These are phyloP conservation scores for Lodderomyces pseudojiufengensis DNA, from an alignment of 1,139 yeast genomes.

Conservation along the genomic window DNA sequence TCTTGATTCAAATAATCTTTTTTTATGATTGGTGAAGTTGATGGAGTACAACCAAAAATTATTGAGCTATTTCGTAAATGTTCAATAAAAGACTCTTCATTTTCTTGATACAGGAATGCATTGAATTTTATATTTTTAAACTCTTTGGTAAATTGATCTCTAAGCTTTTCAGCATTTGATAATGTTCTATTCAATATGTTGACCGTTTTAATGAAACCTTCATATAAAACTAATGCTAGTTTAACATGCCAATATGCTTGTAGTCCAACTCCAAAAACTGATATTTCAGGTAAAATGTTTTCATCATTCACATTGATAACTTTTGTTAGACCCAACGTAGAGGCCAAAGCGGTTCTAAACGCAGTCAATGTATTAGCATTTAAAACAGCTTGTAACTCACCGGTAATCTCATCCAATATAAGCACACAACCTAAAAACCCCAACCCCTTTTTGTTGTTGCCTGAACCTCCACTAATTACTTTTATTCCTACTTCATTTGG, in stretches of 20 bases:
- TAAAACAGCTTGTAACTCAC: conserved; percentile 49
- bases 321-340: conserved; percentile 45
- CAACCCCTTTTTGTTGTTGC: conserved; percentile 27
- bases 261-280: conserved; percentile 62
- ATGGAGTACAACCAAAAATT: conserved; percentile 59
- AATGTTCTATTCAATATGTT: conserved; percentile 47
- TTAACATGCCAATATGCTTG: conserved; percentile 67
- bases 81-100: conserved; percentile 14
- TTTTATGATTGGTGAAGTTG: conserved; percentile 46
- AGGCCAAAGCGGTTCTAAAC: conserved; percentile 63
- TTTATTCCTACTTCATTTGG: conserved; percentile 43
- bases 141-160: conserved; percentile 20
- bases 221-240: conserved; percentile 42
- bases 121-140: conserved; percentile 22
- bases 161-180: conserved; percentile 36
- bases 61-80: conserved; percentile 33
- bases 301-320: conserved; percentile 19
- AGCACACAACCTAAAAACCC: conserved; percentile 55
- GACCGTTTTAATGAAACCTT: conserved; percentile 31
- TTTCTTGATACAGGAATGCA: conserved; percentile 19
- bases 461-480: conserved; percentile 49
- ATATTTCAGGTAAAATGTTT: conserved; percentile 24
- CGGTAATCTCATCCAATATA: conserved; percentile 48
- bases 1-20: conserved; percentile 29
- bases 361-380: conserved; percentile 64